Evolutionary conservation across 768 basidiomycete species (phyloP), one percentile per base, ranked within the genome.

Genomic region (Cystofilobasidium macerans): DNA sequence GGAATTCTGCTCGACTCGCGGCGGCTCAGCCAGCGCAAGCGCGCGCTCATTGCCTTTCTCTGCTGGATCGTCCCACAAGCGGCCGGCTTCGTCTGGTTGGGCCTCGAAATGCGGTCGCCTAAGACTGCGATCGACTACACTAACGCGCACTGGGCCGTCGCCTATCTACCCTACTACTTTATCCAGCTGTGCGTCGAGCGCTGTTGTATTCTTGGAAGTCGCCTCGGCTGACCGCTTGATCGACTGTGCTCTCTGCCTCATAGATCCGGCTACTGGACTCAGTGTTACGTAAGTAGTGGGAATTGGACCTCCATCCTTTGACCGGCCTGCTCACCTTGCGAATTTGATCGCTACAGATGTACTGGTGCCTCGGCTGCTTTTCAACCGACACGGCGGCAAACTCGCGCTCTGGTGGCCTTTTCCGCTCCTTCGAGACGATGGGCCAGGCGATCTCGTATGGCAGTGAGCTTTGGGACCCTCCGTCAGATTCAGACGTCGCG

Each of bases 381-480:
- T 28, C 26, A 2, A 35, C 57, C 57, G 57, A 57, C 33, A 40
- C 36, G 26, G 36, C 32, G 3, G 36, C 57, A 16, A 57, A 57
- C 57, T 26, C 57, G 22, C 57, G 57, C 22, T 33, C 57, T n/a
- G 57, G 57, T 11, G 57, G 57, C 32, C 57, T 57, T 8, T 57
- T 57, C 57, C 32, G 57, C 26, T 57, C 33, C 18, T 57, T 57
- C 32, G 57, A 57, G 36, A 57, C 57, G 22, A 57, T 57, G 33
- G 57, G 57, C 2, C 57, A 57, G 36, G 32, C 57, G 2, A 40
- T 57, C 57, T 57, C 57, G 18, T 57, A 57, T 40, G 57, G 57
- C 7, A 57, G n/a, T n/a, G n/a, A n/a, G n/a, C n/a, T n/a, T n/a
- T n/a, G n/a, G n/a, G n/a, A n/a, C n/a, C n/a, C n/a, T n/a, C n/a